Evolutionary conservation across 495 filamentous ascomycete genomes (phyloP), one percentile per base, ranked within the genome.

Genomic region (Darksidea phi): DNA sequence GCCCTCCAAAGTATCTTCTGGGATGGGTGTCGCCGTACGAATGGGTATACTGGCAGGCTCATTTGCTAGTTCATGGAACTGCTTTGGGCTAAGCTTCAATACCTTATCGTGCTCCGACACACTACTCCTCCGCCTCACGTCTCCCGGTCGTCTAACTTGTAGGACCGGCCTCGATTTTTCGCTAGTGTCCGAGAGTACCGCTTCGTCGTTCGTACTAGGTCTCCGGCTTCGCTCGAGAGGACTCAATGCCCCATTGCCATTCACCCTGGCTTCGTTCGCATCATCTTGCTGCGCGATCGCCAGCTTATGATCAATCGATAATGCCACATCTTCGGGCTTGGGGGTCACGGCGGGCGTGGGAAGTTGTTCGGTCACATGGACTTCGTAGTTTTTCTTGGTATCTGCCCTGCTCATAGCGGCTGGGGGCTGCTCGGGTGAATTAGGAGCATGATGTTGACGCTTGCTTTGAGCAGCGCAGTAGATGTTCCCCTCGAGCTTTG

Each of bases 51-150:
- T 81, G 43, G 81, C 77, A 18, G 81, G 79, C 0, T 82, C 77
- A 6, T 77, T 73, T 0, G 81, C 79, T 38, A 86, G 67, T 38
- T 80, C 79, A 32, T 80, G 73, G 32, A 85, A 79, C 71, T 84
- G 78, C 57, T 75, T 77, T 0, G 81, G 80, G 0, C 82, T 84
- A 25, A 86, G 76, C 41, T 82, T 81, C 54, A 81, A 68, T 26
- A 79, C 69, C 45, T 73, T 78, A 10, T 69, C 62, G 8, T 60
- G 57, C 1, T 66, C 66, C 4, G 57, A 50, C 11, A 60, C 62
- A 52, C 54, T 66, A 34, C 66, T 69, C 62, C 41, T 69, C 48
- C 62, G 52, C 42, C 54, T 38, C 6, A 25, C 57, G 53, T 65
- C 61, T 23, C 61, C 66, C 1, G 61, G 66, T 34, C 66, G 45